phyloP scores from a whole-genome alignment of 2,329 filamentous ascomycete species.

The Cordyceps fumosorosea region DNA sequence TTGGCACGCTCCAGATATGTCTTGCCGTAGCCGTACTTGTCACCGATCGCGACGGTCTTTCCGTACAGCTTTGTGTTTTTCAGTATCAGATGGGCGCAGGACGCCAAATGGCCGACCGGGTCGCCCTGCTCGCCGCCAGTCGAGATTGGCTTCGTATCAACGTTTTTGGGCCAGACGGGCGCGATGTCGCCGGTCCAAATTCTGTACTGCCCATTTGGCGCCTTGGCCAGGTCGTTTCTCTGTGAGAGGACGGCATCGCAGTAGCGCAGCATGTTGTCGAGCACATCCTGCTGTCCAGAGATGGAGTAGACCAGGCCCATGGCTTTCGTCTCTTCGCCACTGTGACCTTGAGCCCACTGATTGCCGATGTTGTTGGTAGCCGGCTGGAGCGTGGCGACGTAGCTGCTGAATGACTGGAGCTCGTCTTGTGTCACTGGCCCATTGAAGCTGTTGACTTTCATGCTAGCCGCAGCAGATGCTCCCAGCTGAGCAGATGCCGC shows the following conservation, averaged over 20 bases:
- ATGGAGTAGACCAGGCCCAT: background rate
- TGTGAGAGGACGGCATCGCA: background rate
- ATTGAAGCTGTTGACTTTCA: background rate
- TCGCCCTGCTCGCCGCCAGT: constrained; percentile 7
- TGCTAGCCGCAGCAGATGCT: background rate
- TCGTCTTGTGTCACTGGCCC: background rate
- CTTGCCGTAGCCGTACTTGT: background rate
- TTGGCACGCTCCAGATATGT: constrained; percentile 1
- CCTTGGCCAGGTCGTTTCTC: background rate
- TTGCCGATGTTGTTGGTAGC: background rate
- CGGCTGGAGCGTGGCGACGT: background rate
- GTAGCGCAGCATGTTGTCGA: background rate
- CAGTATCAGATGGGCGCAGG: background rate
- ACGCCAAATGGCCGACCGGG: constrained; percentile 1
- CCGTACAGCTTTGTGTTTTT: background rate
- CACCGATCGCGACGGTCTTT: background rate
- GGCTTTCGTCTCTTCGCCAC: background rate
- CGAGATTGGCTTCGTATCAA: background rate
- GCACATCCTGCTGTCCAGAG: background rate
- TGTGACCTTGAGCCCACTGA: constrained; percentile 1
- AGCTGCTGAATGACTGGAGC: background rate
- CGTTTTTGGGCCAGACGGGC: background rate
- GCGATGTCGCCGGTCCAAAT: constrained; percentile 1
- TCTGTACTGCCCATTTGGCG: background rate
- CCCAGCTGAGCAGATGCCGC: background rate